Evolutionary conservation across 2,329 filamentous ascomycete species (phyloP).

Genomic region (Daldinia sp.): DNA sequence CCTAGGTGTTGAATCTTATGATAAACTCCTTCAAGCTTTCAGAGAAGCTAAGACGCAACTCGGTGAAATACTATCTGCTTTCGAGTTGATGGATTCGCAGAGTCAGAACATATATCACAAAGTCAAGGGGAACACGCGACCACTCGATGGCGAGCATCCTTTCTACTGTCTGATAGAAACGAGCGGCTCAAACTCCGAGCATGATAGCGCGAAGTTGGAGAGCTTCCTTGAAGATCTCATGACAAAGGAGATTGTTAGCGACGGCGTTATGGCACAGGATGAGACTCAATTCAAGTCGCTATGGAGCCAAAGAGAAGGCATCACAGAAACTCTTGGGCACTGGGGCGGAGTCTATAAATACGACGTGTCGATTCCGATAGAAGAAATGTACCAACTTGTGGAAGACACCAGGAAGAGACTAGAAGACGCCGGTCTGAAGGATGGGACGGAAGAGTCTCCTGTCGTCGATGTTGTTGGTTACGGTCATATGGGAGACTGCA

Average conservation of each 20-base stretch:
- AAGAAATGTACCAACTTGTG: slow-evolving; percentile 88
- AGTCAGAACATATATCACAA: slow-evolving; percentile 82
- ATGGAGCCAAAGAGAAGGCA: slow-evolving; percentile 94
- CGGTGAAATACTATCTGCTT: slow-evolving; percentile 94
- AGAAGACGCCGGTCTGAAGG: slow-evolving; percentile 78
- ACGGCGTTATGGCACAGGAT: slow-evolving; percentile 93
- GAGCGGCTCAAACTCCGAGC: slow-evolving; percentile 91
- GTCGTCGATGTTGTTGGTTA: slow-evolving; percentile 95
- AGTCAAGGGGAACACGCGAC: slow-evolving; percentile 81
- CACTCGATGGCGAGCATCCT: slow-evolving; percentile 84
- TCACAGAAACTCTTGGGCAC: slow-evolving; percentile 88
- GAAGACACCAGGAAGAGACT: slow-evolving; percentile 84
- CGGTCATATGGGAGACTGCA: slow-evolving; percentile 97
- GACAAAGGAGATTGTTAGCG: slow-evolving; percentile 84
- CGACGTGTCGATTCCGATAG: slow-evolving; percentile 92
- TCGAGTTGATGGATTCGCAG: slow-evolving; percentile 93
- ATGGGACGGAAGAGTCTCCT: slow-evolving; percentile 79
- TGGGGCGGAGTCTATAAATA: slow-evolving; percentile 99
- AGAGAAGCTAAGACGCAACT: slow-evolving; percentile 89
- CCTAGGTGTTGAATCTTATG: slow-evolving; percentile 90
- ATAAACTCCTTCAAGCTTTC: slow-evolving; percentile 88
- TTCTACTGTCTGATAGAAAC: slow-evolving; percentile 99
- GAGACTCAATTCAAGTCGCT: slow-evolving; percentile 88
- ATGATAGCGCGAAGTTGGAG: slow-evolving; percentile 92
- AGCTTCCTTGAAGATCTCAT: slow-evolving; percentile 92